Evolutionary conservation across 2,329 filamentous ascomycete species (phyloP), one percentile per base, ranked within the genome.

Genomic region (Aspergillus sclerotialis): DNA sequence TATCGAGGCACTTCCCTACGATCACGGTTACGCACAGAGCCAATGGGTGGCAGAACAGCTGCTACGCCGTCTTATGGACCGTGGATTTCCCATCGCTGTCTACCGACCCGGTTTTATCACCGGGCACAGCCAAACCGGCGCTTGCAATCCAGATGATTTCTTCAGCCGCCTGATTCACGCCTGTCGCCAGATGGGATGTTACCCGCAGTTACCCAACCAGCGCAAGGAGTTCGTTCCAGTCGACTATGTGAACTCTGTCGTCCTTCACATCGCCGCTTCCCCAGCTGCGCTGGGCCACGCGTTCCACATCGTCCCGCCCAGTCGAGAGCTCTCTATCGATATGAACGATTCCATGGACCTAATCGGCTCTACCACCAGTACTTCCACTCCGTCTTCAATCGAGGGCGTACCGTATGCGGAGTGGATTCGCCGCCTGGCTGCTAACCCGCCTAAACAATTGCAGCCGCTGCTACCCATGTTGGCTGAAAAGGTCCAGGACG

Each of bases 11-110:
- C 37, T 56, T 2, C 38, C 36, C 2, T 52, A 93, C 3, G 77
- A 77, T 14, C 90, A 83, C 1, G 87, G 88, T 2, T 94, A 94
- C 49, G 86, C 87, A 2, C 86, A 94, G 58, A 78, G 76, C 42
- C 93, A 94, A 63, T 94, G 84, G 84, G 81, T 75, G 2, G 72
- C 72, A 0, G 76, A 80, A 48, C 69, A 70, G 31, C 68, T 94
- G 25, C 72, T 85, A 10, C 74, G 82, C 16, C 80, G 83, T 53
- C 84, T 86, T 11, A 84, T 85, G 30, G 68, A 68, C 31, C 75
- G 82, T 26, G 86, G 86, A 7, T 75, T 94, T 1, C 67, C 64
- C 1, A 84, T 84, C 7, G 72, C 78, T 13, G 74, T 93, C 17
- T 70, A 93, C 29, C 76, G 88, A 4, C 81, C 87, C 0, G 86